Conservation (phyloP, 2,329 filamentous ascomycete species). For the Lachnellula subtilissima region DNA sequence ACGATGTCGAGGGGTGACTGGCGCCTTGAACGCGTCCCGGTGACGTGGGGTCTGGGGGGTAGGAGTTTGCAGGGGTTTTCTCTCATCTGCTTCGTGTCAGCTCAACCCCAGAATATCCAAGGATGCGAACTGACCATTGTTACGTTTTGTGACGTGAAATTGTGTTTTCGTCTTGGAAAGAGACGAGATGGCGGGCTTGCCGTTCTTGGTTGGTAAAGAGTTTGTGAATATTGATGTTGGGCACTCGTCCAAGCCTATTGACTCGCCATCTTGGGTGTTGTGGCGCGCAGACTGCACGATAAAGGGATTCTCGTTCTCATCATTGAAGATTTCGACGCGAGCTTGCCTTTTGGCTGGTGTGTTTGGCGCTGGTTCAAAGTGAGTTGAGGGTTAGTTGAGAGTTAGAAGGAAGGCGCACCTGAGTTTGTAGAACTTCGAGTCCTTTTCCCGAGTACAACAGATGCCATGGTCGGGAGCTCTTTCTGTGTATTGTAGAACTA, state of each 20-base stretch:
- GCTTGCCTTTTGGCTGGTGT: conserved; percentile 41
- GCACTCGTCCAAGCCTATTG: conserved; percentile 40
- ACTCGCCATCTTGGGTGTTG: conserved; percentile 34
- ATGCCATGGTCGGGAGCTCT: conserved; percentile 26
- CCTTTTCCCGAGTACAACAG: conserved; percentile 43
- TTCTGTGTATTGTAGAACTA: conserved; percentile 10
- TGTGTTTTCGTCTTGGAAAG: conserved; percentile 39
- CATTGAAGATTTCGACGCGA: conserved; percentile 44
- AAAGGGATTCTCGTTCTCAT: conserved; percentile 64
- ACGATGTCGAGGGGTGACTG: conserved; percentile 77
- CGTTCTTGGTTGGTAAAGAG: conserved; percentile 44
- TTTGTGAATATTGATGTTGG: conserved; percentile 22
- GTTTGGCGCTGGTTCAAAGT: conserved; percentile 20
- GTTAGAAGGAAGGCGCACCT: conserved; percentile 30
- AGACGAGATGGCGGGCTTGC: conserved; percentile 39
- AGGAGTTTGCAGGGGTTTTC: conserved; percentile 45
- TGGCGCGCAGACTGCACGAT: conserved; percentile 32
- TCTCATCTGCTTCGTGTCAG: conserved; percentile 38
- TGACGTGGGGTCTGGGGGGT: conserved; percentile 73
- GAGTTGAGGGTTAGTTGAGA: conserved; percentile 3
- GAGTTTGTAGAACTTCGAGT: conserved; percentile 35
- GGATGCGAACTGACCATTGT: neutral
- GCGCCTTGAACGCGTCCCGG: conserved; percentile 69
- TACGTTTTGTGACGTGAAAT: conserved; percentile 5
- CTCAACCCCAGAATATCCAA: conserved; percentile 2